Conservation (phyloP, 192 early-diverging fungal species). For the Coemansia sp. region DNA sequence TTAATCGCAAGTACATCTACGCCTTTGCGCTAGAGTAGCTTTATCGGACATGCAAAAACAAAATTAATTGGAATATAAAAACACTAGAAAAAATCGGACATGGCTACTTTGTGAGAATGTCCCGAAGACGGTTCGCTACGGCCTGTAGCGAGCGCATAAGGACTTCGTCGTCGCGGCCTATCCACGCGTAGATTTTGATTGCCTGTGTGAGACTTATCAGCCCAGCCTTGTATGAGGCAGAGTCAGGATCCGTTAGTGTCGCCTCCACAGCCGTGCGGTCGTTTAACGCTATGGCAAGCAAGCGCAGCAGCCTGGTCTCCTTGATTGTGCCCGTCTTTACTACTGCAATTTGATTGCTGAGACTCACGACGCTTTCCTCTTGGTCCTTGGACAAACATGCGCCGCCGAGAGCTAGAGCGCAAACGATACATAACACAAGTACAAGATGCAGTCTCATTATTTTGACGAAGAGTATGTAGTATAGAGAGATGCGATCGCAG, state of each 20-base stretch:
- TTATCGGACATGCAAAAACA: not conserved
- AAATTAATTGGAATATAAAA: conserved; percentile 7
- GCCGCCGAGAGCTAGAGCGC: not conserved
- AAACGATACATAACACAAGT: not conserved
- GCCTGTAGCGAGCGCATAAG: conserved; percentile 30
- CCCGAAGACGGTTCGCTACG: conserved; percentile 34
- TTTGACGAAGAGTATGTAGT: not conserved
- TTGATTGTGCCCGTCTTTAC: conserved; percentile 18
- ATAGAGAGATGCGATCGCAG: not conserved
- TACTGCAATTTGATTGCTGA: conserved; percentile 19
- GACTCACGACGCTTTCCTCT: conserved; percentile 5
- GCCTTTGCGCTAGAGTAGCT: not conserved
- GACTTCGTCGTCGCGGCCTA: conserved; percentile 30
- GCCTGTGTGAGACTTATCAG: conserved; percentile 48
- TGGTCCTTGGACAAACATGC: conserved; percentile 25
- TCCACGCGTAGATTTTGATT: conserved; percentile 43
- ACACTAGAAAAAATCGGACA: not conserved
- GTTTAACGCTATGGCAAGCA: conserved; percentile 30
- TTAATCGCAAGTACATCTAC: not conserved
- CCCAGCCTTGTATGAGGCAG: conserved; percentile 34
- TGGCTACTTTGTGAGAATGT: conserved; percentile 10
- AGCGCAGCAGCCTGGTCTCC: conserved; percentile 29
- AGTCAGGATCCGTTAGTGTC: conserved; percentile 38
- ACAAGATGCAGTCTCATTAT: not conserved
- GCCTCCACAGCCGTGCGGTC: conserved; percentile 47